Conservation (phyloP, 306 rosid species). For the Begonia fuchsioides region DNA sequence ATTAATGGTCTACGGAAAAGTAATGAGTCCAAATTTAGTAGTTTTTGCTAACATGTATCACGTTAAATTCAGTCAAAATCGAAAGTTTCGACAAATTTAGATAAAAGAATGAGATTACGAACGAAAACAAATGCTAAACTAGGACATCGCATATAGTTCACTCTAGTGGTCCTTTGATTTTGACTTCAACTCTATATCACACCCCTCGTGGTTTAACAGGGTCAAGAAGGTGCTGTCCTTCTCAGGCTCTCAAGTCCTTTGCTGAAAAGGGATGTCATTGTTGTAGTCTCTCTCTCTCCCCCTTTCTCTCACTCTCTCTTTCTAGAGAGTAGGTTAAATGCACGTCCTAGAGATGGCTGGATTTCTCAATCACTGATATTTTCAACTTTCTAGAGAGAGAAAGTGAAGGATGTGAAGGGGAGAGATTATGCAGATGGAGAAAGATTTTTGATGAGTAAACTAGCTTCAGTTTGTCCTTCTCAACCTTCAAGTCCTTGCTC, state of each 20-base stretch:
- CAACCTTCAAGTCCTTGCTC: constrained; percentile 9
- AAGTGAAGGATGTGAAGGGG: constrained; percentile 15
- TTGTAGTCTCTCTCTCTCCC: constrained; percentile 1
- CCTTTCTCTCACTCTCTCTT: constrained; percentile 8
- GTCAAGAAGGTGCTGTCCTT: constrained; percentile 45
- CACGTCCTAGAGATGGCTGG: background rate
- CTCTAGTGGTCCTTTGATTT: no score
- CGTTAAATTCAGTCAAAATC: no score
- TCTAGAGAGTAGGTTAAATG: background rate
- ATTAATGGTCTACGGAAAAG: no score
- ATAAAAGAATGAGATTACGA: no score
- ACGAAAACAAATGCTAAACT: no score
- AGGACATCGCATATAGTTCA: no score
- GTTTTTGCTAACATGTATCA: no score
- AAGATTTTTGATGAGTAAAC: background rate
- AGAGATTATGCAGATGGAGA: constrained; percentile 13
- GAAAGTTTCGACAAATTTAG: no score
- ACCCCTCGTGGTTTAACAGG: constrained; percentile 20
- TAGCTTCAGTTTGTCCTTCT: background rate
- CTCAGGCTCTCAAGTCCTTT: constrained; percentile 31
- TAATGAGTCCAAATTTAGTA: no score
- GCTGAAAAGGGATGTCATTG: background rate
- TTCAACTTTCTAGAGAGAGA: constrained; percentile 13
- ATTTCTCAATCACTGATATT: constrained; percentile 3
- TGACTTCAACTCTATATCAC: constrained; percentile 4